These are phyloP conservation scores for Murraya koenigii DNA, from an alignment of 345 rosid species.

Conservation along the genomic window DNA sequence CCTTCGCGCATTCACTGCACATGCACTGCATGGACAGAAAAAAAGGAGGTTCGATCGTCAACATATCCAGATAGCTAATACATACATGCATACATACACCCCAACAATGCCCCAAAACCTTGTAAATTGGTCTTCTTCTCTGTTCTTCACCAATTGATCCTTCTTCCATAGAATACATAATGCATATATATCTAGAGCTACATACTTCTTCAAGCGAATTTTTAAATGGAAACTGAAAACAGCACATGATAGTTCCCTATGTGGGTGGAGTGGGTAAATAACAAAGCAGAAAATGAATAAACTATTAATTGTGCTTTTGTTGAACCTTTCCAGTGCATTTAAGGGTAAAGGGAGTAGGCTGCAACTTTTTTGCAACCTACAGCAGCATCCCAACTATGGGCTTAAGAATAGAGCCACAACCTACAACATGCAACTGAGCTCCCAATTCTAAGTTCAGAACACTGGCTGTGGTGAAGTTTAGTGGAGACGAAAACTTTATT, in stretches of 20 bases:
- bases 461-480: background rate
- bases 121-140: background rate
- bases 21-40: constrained; percentile 41
- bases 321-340: background rate
- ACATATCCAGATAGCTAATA: background rate
- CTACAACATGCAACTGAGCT: background rate
- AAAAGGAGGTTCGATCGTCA: background rate
- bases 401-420: background rate
- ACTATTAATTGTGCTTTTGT: background rate
- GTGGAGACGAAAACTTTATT: background rate
- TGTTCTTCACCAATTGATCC: background rate
- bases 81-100: background rate
- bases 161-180: background rate
- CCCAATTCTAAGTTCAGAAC: background rate
- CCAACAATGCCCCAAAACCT: background rate
- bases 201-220: background rate
- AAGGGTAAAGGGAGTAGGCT: background rate
- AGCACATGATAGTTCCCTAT: background rate
- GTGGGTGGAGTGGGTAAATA: background rate
- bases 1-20: constrained; percentile 56
- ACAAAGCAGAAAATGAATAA: background rate
- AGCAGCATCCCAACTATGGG: background rate
- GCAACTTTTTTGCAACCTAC: background rate
- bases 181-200: background rate
- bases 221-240: background rate